Conservation (phyloP, 352 stramenopile genomes). For the Phytophthora citrophthora region DNA sequence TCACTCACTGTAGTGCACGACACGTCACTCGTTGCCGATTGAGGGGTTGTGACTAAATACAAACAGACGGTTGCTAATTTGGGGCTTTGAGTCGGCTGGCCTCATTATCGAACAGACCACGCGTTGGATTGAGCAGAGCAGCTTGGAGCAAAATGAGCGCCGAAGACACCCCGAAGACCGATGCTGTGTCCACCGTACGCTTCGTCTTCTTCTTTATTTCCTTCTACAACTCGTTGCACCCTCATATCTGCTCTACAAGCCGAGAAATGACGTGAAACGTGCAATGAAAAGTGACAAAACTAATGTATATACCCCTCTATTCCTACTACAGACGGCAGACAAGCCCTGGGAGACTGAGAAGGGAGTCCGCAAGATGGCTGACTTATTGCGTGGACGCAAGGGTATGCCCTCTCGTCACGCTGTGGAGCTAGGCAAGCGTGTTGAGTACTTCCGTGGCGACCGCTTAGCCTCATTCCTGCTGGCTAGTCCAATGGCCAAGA, state of each 20-base stretch:
- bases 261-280: constrained; percentile 7
- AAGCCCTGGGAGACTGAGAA: constrained; percentile 80
- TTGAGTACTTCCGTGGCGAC: constrained; percentile 93
- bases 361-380: constrained; percentile 82
- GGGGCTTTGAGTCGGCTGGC: constrained; percentile 3
- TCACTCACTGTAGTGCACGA: constrained; percentile 6
- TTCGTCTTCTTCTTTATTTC: neutral
- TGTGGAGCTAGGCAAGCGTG: constrained; percentile 91
- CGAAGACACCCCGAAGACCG: constrained; percentile 30
- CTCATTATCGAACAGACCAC: constrained; percentile 43
- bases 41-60: constrained; percentile 12
- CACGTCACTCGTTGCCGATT: constrained; percentile 59
- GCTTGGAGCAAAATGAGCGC: constrained; percentile 27
- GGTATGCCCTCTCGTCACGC: constrained; percentile 89
- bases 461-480: constrained; percentile 87
- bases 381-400: constrained; percentile 84
- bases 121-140: constrained; percentile 28
- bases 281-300: constrained; percentile 1
- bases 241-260: neutral
- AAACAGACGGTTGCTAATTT: constrained; percentile 37
- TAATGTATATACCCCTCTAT: constrained; percentile 11
- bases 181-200: constrained; percentile 32
- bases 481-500: constrained; percentile 74
- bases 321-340: constrained; percentile 40
- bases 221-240: neutral